Percentiles rank a stretch among this genome's conserved stretches.
Evolutionary conservation across 169 alveolate genomes (phyloP).

Genomic region (Plasmodium gonderi): DNA sequence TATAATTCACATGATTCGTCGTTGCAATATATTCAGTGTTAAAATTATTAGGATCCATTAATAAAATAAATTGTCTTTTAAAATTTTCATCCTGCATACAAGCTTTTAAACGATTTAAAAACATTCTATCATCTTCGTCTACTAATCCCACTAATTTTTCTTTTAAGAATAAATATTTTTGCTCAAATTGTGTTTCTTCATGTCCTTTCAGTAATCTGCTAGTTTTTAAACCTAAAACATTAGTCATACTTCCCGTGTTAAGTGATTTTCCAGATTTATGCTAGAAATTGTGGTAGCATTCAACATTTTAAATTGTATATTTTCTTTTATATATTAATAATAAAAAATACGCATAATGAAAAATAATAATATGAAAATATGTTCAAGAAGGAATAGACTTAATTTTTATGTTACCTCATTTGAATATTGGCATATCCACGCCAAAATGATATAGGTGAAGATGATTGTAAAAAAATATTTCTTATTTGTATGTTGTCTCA

Average conservation of each 20-base stretch:
- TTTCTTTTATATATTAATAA: not conserved
- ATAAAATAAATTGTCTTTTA: not conserved
- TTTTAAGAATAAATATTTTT: not conserved
- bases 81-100: not conserved
- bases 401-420: not conserved
- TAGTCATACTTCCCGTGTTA: not conserved
- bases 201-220: conserved; percentile 1
- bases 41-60: not conserved
- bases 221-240: not conserved
- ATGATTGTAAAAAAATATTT: not conserved
- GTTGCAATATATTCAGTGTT: not conserved
- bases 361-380: not conserved
- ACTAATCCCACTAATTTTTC: not conserved
- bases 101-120: not conserved
- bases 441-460: not conserved
- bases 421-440: not conserved
- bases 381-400: not conserved
- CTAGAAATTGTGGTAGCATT: not conserved
- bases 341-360: not conserved
- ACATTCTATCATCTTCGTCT: not conserved
- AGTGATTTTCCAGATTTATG: not conserved
- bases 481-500: not conserved
- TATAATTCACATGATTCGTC: not conserved
- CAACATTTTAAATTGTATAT: not conserved
- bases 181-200: not conserved